Conservation (phyloP, 2,329 filamentous ascomycete genomes). For the Neophaeococcomyces aloes region DNA sequence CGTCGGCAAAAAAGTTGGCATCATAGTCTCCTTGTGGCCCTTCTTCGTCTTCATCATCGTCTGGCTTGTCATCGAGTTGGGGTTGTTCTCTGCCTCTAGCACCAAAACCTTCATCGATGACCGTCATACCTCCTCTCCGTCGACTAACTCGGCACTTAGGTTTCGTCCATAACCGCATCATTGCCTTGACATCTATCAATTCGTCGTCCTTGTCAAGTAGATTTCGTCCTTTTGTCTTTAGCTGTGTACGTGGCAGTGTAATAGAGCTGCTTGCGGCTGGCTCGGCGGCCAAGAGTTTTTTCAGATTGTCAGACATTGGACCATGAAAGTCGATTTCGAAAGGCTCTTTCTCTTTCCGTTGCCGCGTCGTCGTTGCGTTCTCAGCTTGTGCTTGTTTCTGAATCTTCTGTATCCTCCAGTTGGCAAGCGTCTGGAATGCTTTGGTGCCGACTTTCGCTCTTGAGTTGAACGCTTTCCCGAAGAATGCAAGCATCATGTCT, state of each 20-base stretch:
- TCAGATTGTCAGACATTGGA: slow-evolving; percentile 58
- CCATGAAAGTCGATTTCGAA: slow-evolving; percentile 88
- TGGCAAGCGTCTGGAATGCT: slow-evolving; percentile 96
- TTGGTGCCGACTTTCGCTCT: slow-evolving; percentile 39
- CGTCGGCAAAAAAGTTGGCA: slow-evolving; percentile 86
- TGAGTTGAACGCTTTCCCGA: slow-evolving; percentile 76
- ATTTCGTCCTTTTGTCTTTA: slow-evolving; percentile 88
- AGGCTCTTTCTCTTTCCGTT: slow-evolving; percentile 87
- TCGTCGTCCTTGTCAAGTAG: slow-evolving; percentile 84
- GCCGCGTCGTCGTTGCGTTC: slow-evolving; percentile 38
- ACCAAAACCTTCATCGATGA: slow-evolving; percentile 96
- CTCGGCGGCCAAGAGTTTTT: slow-evolving; percentile 69
- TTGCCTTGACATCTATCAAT: slow-evolving; percentile 88
- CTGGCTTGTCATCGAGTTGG: slow-evolving; percentile 4
- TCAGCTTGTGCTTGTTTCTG: slow-evolving; percentile 58
- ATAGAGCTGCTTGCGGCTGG: slow-evolving; percentile 73
- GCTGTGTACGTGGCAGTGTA: slow-evolving; percentile 81
- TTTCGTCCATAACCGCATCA: slow-evolving; percentile 85
- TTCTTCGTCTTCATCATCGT: slow-evolving; percentile 45
- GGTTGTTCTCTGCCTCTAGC: slow-evolving; percentile 53
- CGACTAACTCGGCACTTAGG: slow-evolving; percentile 76
- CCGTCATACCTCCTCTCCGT: slow-evolving; percentile 53
- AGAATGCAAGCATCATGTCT: slow-evolving; percentile 95
- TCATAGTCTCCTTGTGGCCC: slow-evolving; percentile 72
- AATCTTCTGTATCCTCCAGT: slow-evolving; percentile 93